Base-by-base conservation (phyloP, 352 stramenopile species). In the Globisporangium paddicum region DNA sequence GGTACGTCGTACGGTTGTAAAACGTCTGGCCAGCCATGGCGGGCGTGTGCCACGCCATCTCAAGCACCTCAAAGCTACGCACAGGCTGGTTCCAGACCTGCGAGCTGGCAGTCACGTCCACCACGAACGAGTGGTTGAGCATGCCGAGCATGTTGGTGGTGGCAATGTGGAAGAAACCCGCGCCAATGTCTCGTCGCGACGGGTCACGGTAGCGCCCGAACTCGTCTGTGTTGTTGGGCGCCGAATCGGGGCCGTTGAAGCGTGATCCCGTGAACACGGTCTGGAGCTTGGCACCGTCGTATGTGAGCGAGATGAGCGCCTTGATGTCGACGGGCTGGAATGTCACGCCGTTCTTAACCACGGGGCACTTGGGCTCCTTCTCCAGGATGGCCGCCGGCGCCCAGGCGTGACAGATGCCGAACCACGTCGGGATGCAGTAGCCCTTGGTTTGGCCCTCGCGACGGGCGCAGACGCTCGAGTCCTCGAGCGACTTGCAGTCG, bases 31-130 rank as follows among this genome's bases (percentile, higher is more conserved):
- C 73, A 2, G 69, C 73, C 26, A 63, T 66, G 5, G 50, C 37
- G 1, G 73, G 73, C 11, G 73, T 79, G 53, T 64, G 69, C 68
- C 67, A 82, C 13, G 66, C 65, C 52, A 82, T 67, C 45, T 75
- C 64, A 21, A 73, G 64, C 34, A 86, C 75, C 16, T 86, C 67
- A 49, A 71, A 86, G 34, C 73, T 64, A 0, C 71, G 71, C 26
- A 58, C 75, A 8, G 77, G 77, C 38, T 87, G 77, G 61, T 87
- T 87, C 77, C 77, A 87, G n/a, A 87, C 77, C 56, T 84, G 72
- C 16, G 72, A 67, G 26, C 75, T 75, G 4, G 77, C 74, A 0
- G 71, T 75, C 18, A 76, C 73, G 45, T 86, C 75, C n/a, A 82
- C 50, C 1, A 86, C 58, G 48, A 86, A 86, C 13, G 58, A 75